Evolutionary conservation across 495 filamentous ascomycete genomes (phyloP).

Genomic region (Bryoglossum gracile): DNA sequence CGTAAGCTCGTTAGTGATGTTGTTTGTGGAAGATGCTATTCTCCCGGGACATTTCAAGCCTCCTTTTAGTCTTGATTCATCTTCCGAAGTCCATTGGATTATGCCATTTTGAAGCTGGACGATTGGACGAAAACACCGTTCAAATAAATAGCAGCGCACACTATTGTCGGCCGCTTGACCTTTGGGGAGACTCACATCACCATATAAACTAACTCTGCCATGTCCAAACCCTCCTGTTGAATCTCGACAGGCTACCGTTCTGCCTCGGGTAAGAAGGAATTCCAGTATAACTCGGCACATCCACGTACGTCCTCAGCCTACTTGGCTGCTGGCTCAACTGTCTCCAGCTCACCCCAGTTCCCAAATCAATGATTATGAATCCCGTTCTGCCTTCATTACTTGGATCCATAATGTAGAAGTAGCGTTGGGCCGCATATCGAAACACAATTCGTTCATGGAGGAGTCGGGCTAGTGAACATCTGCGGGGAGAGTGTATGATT

Average conservation of each 20-base stretch:
- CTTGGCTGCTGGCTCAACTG: slow-evolving; percentile 32
- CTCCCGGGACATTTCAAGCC: too few relatives aligned
- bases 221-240: slow-evolving; percentile 33
- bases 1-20: too few relatives aligned
- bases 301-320: slow-evolving; percentile 26
- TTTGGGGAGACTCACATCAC: slow-evolving; percentile 13
- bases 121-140: too few relatives aligned
- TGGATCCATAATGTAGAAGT: slow-evolving; percentile 33
- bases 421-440: slow-evolving; percentile 32
- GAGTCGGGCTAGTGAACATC: slow-evolving; percentile 32
- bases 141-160: too few relatives aligned
- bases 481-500: slow-evolving; percentile 31
- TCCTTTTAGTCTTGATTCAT: slow-evolving; percentile 10
- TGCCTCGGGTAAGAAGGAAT: slow-evolving; percentile 29
- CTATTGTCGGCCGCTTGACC: too few relatives aligned
- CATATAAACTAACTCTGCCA: slow-evolving; percentile 28
- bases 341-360: slow-evolving; percentile 34
- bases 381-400: slow-evolving; percentile 34
- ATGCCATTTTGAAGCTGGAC: too few relatives aligned
- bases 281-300: slow-evolving; percentile 27
- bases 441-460: slow-evolving; percentile 37
- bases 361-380: slow-evolving; percentile 38
- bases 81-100: too few relatives aligned
- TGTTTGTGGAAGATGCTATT: too few relatives aligned
- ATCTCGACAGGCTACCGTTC: slow-evolving; percentile 21